A percentile compares a stretch with the other conserved stretches of the same genome.
phyloP scores from a whole-genome alignment of 2,329 filamentous ascomycete species.

The Colletotrichum lupini region DNA sequence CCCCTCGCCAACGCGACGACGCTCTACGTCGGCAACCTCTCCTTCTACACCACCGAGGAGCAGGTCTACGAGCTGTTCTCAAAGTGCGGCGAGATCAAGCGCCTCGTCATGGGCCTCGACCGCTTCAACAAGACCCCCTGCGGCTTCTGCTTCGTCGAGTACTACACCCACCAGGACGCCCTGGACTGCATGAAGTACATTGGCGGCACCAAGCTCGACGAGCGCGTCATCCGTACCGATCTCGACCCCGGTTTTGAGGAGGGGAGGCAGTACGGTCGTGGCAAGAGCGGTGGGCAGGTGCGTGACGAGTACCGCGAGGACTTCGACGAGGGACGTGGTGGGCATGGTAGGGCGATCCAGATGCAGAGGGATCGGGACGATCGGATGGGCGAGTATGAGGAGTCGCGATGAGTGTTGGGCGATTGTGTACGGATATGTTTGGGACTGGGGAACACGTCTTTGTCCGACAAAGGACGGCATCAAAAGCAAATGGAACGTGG shows the following conservation, averaged over 20 bases:
- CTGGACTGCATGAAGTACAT: slow-evolving; percentile 99
- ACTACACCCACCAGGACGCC: slow-evolving; percentile 97
- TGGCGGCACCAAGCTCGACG: slow-evolving; percentile 96
- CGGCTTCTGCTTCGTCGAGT: slow-evolving; percentile 99
- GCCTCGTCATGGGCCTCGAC: slow-evolving; percentile 96
- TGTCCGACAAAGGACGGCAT: slow-evolving; percentile 55
- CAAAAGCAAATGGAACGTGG: slow-evolving; percentile 2
- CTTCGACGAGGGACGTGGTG: slow-evolving; percentile 93
- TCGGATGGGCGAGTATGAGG: slow-evolving; percentile 50
- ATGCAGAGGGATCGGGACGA: slow-evolving; percentile 51
- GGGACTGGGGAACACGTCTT: slow-evolving; percentile 37
- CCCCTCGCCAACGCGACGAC: slow-evolving; percentile 90
- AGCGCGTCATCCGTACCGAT: slow-evolving; percentile 95
- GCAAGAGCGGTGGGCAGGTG: slow-evolving; percentile 96
- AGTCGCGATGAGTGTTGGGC: slow-evolving; percentile 41
- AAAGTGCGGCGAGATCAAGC: slow-evolving; percentile 98
- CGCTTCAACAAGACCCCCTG: slow-evolving; percentile 98
- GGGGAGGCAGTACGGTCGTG: slow-evolving; percentile 93
- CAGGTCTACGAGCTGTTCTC: slow-evolving; percentile 97
- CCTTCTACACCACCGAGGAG: slow-evolving; percentile 98
- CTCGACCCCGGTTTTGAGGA: slow-evolving; percentile 96
- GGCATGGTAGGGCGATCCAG: slow-evolving; percentile 82
- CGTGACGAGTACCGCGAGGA: slow-evolving; percentile 98
- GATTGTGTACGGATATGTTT: too few species aligned
- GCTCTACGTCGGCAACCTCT: slow-evolving; percentile 97